phyloP scores from a whole-genome alignment of 2,329 filamentous ascomycete genomes.

The Xylaria sp. region DNA sequence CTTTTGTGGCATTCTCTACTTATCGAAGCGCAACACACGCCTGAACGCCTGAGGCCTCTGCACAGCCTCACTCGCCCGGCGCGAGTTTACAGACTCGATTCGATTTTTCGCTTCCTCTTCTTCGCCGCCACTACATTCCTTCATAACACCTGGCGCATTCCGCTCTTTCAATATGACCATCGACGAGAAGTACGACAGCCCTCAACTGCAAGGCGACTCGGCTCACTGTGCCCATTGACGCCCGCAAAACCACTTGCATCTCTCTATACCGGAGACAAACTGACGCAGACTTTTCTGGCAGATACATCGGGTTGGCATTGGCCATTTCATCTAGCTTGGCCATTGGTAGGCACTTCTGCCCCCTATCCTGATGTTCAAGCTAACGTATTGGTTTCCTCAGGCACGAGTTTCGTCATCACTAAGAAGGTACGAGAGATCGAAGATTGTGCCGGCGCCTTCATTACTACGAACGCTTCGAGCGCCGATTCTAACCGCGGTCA shows the following conservation, averaged over 20 bases:
- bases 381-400: conserved; percentile 39
- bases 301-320: conserved; percentile 71
- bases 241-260: not conserved
- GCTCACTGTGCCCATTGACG: not conserved
- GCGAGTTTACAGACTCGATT: conserved; percentile 25
- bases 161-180: conserved; percentile 36
- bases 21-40: conserved; percentile 25
- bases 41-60: conserved; percentile 11
- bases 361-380: conserved; percentile 5
- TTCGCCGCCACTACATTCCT: conserved; percentile 8
- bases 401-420: conserved; percentile 96
- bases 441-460: conserved; percentile 2
- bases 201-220: conserved; percentile 10
- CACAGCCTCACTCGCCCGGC: conserved; percentile 28
- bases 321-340: conserved; percentile 70
- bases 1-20: conserved; percentile 28
- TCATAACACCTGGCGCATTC: conserved; percentile 14
- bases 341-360: conserved; percentile 54
- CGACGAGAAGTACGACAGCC: conserved; percentile 41
- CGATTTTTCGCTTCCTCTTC: conserved; percentile 6
- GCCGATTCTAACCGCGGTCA: not conserved
- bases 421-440: conserved; percentile 67
- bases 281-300: conserved; percentile 36
- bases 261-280: conserved; percentile 14
- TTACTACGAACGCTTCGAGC: conserved; percentile 1